phyloP scores from a whole-genome alignment of 108 stramenopile species.

The Seminavis robusta region DNA sequence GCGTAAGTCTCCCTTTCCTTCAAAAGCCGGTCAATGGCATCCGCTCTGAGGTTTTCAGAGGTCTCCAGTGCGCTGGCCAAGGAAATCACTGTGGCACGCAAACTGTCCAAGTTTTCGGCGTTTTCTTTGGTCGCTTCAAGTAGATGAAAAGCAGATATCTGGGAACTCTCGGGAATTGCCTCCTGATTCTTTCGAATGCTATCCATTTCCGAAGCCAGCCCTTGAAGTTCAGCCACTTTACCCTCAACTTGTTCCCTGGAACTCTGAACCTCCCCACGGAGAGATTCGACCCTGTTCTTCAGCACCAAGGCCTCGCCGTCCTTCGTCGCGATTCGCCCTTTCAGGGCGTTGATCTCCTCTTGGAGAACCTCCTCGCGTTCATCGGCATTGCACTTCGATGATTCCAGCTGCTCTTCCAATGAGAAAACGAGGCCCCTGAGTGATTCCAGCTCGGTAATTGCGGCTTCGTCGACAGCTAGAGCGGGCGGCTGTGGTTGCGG shows the following conservation, averaged over 20 bases:
- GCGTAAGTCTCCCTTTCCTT: slow-evolving; percentile 60
- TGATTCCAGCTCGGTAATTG: no score
- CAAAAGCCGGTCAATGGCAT: slow-evolving; percentile 58
- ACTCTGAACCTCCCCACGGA: slow-evolving; percentile 23
- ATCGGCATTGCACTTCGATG: slow-evolving; percentile 9
- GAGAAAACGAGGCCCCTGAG: no score
- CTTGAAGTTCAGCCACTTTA: no score
- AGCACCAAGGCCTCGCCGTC: slow-evolving; percentile 29
- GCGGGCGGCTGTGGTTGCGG: no score
- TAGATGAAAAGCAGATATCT: no score
- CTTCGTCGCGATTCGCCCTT: slow-evolving; percentile 15
- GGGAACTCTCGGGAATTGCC: no score
- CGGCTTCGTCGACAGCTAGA: no score
- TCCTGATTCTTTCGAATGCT: no score
- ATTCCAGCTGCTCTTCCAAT: slow-evolving; percentile 4
- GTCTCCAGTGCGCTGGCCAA: slow-evolving; percentile 65
- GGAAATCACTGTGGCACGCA: slow-evolving; percentile 55
- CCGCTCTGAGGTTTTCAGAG: slow-evolving; percentile 62
- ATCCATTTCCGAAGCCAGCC: no score
- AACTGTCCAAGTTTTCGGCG: slow-evolving; percentile 43
- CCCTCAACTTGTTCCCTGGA: no score
- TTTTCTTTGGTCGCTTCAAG: no score
- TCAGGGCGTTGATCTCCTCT: slow-evolving; percentile 19
- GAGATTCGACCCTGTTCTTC: slow-evolving; percentile 24
- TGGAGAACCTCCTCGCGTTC: slow-evolving; percentile 12